Percentiles rank a stretch among this genome's conserved stretches.
Evolutionary conservation across 306 rosid species (phyloP).

Genomic region (Cyamopsis tetragonoloba): DNA sequence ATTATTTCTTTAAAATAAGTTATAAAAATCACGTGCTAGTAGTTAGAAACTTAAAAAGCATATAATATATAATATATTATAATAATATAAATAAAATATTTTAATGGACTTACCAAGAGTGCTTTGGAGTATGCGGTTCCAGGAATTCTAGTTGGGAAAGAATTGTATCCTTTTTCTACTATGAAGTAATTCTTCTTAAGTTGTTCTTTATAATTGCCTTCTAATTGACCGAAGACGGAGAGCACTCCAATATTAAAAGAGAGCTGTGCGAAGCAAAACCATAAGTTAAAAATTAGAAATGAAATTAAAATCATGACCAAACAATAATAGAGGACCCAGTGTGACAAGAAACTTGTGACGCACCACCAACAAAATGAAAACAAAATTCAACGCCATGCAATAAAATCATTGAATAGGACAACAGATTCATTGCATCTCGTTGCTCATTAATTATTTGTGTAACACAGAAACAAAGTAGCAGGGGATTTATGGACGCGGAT

Average conservation of each 20-base stretch:
- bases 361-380: conserved; percentile 26
- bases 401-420: conserved; percentile 21
- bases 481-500: no score
- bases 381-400: conserved; percentile 26
- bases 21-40: no score
- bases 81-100: neutral
- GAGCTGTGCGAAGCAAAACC: conserved; percentile 42
- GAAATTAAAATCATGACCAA: neutral
- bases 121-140: conserved; percentile 83
- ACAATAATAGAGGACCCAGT: conserved; percentile 30
- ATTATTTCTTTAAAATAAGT: no score
- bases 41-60: neutral
- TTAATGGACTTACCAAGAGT: conserved; percentile 47
- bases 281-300: no score
- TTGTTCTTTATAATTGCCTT: conserved; percentile 44
- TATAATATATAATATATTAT: neutral
- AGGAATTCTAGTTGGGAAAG: conserved; percentile 61
- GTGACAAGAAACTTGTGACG: conserved; percentile 18
- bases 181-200: conserved; percentile 68
- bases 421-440: neutral
- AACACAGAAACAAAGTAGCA: neutral
- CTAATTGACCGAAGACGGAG: conserved; percentile 65
- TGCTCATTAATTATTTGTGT: neutral
- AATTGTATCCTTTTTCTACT: conserved; percentile 84
- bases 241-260: conserved; percentile 76